Evolutionary conservation across 2,329 filamentous ascomycete species (phyloP).

Genomic region (Truncatella angustata): DNA sequence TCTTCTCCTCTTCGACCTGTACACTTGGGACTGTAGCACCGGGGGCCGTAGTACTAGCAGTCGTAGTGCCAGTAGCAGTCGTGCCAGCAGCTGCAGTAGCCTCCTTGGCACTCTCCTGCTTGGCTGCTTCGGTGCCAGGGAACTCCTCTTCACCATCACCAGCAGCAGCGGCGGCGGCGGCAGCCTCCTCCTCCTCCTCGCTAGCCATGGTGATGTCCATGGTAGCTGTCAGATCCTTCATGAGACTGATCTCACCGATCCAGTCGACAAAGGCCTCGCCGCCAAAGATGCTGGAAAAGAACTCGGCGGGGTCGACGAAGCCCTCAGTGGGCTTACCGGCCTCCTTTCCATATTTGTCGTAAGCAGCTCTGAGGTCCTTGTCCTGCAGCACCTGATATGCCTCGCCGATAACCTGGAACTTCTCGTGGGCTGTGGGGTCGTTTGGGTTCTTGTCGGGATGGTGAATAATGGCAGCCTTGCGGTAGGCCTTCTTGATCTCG

Average conservation of each 20-base stretch:
- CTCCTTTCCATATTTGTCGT: constrained; percentile 97
- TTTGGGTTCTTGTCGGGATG: constrained; percentile 98
- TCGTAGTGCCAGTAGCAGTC: constrained; percentile 27
- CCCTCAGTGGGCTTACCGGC: constrained; percentile 86
- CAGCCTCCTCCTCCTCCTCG: constrained; percentile 66
- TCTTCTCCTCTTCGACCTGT: constrained; percentile 31
- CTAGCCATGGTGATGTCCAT: constrained; percentile 96
- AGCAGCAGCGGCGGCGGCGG: constrained; percentile 50
- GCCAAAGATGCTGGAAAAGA: constrained; percentile 98
- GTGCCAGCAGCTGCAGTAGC: constrained; percentile 22
- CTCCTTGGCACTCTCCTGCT: constrained; percentile 51
- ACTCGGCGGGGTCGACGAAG: constrained; percentile 94
- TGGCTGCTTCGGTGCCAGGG: constrained; percentile 55
- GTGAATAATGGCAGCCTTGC: constrained; percentile 90
- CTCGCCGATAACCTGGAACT: constrained; percentile 84
- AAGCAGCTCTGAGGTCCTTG: constrained; percentile 80
- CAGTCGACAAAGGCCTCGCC: constrained; percentile 94
- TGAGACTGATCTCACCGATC: constrained; percentile 96
- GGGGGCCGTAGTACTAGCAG: constrained; percentile 25
- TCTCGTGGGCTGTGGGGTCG: constrained; percentile 88
- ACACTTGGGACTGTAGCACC: constrained; percentile 23
- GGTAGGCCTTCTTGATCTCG: constrained; percentile 96
- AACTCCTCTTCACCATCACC: constrained; percentile 48
- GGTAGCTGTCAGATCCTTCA: constrained; percentile 96
- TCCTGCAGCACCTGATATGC: constrained; percentile 83